phyloP scores from a whole-genome alignment of 805 yeast genomes.

The Lipomyces spencermartinsiae region DNA sequence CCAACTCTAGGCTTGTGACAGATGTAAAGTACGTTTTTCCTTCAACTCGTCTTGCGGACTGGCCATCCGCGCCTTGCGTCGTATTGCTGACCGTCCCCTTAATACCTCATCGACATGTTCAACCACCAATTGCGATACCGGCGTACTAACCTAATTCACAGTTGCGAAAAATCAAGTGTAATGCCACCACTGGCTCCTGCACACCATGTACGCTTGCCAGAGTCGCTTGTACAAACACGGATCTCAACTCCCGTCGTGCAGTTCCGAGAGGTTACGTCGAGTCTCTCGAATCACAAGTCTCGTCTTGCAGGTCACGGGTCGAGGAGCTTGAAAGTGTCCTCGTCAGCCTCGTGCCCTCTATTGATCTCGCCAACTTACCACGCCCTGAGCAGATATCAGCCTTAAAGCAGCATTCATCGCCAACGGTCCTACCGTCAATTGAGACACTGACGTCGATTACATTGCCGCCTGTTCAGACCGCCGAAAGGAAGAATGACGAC shows the following conservation, averaged over 20 bases:
- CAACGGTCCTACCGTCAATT: slow-evolving; percentile 29
- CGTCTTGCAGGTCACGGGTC: slow-evolving; percentile 15
- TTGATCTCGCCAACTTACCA: slow-evolving; percentile 25
- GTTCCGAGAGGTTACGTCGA: slow-evolving; percentile 38
- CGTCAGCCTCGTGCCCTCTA: slow-evolving; percentile 17
- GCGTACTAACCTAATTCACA: not conserved
- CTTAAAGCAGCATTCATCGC: slow-evolving; percentile 4
- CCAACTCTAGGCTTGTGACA: slow-evolving; percentile 29
- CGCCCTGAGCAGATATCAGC: slow-evolving; percentile 12
- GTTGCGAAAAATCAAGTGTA: slow-evolving; percentile 36
- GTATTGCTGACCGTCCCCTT: not conserved
- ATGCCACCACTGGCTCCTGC: slow-evolving; percentile 37
- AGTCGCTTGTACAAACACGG: slow-evolving; percentile 38
- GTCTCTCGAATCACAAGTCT: slow-evolving; percentile 28
- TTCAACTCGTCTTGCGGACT: not conserved
- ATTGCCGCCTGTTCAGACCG: slow-evolving; percentile 8
- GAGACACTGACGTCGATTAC: slow-evolving; percentile 26
- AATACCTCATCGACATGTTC: not conserved
- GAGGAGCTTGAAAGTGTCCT: slow-evolving; percentile 23
- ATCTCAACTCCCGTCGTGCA: slow-evolving; percentile 35
- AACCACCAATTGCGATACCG: not conserved
- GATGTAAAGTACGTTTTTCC: slow-evolving; percentile 24
- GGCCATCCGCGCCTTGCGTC: not conserved
- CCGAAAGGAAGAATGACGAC: slow-evolving; percentile 15
- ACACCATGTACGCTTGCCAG: slow-evolving; percentile 37